Percentiles rank a stretch among this genome's conserved stretches.
phyloP scores from a whole-genome alignment of 148 eudicot species.

The Arbutus unedo region DNA sequence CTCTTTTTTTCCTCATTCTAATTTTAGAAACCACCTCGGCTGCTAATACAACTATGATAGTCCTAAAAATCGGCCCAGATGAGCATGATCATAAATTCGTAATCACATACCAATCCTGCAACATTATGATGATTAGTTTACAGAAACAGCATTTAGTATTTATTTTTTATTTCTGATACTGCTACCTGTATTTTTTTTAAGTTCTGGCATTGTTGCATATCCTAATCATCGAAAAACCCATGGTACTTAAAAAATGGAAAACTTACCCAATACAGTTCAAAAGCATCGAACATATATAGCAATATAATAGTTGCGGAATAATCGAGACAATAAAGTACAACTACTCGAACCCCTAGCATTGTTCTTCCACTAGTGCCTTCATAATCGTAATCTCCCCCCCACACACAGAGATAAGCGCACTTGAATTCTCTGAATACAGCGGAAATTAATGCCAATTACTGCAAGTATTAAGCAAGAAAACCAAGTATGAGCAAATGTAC shows the following conservation, averaged over 20 bases:
- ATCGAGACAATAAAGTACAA: not conserved
- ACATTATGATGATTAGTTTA: not conserved
- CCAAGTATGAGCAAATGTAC: slow-evolving; percentile 17
- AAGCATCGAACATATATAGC: not conserved
- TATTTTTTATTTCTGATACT: too few relatives aligned
- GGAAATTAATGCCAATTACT: not conserved
- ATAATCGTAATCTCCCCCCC: not conserved
- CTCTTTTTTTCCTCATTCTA: too few relatives aligned
- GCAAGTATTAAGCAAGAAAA: not conserved
- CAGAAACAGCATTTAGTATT: not conserved
- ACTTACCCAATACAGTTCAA: not conserved
- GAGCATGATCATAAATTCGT: not conserved
- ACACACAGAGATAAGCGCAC: not conserved
- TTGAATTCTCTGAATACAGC: not conserved
- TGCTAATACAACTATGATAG: not conserved
- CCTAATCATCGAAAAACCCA: not conserved
- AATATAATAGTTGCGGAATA: not conserved
- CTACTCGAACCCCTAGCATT: not conserved
- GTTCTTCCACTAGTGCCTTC: not conserved
- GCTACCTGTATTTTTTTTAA: too few relatives aligned
- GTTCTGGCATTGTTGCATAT: too few relatives aligned
- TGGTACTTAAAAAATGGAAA: not conserved
- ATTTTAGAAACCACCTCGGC: not conserved
- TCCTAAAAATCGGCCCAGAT: not conserved
- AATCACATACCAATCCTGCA: not conserved